Conservation (phyloP, 169 alveolate species). For the Hammondia hammondi region DNA sequence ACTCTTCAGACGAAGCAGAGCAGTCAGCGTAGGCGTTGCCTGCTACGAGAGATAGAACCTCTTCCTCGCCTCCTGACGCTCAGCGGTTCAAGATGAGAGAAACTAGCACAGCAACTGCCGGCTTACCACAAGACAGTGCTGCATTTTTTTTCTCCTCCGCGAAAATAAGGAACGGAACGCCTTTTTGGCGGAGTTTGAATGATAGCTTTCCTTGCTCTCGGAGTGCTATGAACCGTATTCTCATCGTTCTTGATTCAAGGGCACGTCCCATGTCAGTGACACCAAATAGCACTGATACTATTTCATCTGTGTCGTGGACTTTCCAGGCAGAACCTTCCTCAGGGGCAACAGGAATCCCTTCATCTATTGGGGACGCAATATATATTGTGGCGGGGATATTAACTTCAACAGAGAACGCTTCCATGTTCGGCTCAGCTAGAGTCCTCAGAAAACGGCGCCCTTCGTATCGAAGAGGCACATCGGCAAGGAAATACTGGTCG, state of each 20-base stretch:
- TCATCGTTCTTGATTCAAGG: neutral
- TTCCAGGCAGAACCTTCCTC: slow-evolving; percentile 25
- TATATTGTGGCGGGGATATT: slow-evolving; percentile 50
- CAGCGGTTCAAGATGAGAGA: neutral
- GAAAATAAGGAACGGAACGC: slow-evolving; percentile 35
- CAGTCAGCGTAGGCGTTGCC: slow-evolving; percentile 47
- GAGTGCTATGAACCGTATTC: slow-evolving; percentile 15
- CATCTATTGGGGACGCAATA: slow-evolving; percentile 30
- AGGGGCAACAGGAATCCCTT: slow-evolving; percentile 51
- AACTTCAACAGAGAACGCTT: neutral
- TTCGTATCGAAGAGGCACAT: slow-evolving; percentile 32
- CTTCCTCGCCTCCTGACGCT: slow-evolving; percentile 63
- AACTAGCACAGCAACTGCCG: neutral
- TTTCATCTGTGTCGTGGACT: slow-evolving; percentile 47
- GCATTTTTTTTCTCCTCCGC: slow-evolving; percentile 11
- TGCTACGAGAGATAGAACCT: slow-evolving; percentile 51
- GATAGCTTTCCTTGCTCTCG: slow-evolving; percentile 8
- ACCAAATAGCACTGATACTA: neutral
- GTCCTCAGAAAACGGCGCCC: slow-evolving; percentile 46
- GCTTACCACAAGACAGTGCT: slow-evolving; percentile 25
- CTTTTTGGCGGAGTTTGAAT: slow-evolving; percentile 27
- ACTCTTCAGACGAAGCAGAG: slow-evolving; percentile 47
- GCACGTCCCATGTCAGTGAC: slow-evolving; percentile 10
- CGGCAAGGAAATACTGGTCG: neutral
- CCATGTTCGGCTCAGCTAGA: neutral